Evolutionary conservation across 1,139 yeast genomes (phyloP), one percentile per base, ranked within the genome.

Genomic region (Entelexis sorbosivorans): DNA sequence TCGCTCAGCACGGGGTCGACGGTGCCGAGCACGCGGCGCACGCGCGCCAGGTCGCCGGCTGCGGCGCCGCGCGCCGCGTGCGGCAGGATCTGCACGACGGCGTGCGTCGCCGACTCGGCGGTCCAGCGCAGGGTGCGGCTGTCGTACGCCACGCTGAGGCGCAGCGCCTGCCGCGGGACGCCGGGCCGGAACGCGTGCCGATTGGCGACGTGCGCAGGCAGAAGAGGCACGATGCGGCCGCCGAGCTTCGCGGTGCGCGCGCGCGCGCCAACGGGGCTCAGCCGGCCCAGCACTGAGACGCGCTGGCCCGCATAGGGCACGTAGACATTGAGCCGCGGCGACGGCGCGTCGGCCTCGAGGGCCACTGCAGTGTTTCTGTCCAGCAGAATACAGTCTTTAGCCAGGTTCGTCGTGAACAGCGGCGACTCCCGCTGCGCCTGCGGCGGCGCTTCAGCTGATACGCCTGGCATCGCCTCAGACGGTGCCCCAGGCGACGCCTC

Each of bases 1-100:
- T 51, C 56, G 38, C 56, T 53, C 16, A 53, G 24, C 6, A 43
- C 13, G 8, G 56, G 56, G 9, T 45, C 52, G 4, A 53, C 33
- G 4, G 34, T 6, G 13, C 16, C 2, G 13, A 53, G 40, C 22
- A 32, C 14, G 13, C 20, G 2, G 9, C 51, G 32, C 10, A 36
- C 36, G n/a, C 39, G 35, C 14, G 24, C 17, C 20, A 48, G 32
- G 17, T 28, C 49, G 2, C 29, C 3, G 16, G 9, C 16, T 5
- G n/a, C 20, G 24, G 3, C 13, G 20, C 22, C 5, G 11, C 31
- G 13, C 13, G 33, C 19, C 28, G 13, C 35, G 20, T 28, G 33
- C 19, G 49, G 49, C 20, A 48, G 34, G 6, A 43, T 28, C 29
- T 51, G 52, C 3, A 38, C 38, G 4, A 22, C 20, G 5, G 24